These are phyloP conservation scores for Atkinsonella texensis DNA, from an alignment of 2,329 filamentous ascomycete species.

Conservation along the genomic window DNA sequence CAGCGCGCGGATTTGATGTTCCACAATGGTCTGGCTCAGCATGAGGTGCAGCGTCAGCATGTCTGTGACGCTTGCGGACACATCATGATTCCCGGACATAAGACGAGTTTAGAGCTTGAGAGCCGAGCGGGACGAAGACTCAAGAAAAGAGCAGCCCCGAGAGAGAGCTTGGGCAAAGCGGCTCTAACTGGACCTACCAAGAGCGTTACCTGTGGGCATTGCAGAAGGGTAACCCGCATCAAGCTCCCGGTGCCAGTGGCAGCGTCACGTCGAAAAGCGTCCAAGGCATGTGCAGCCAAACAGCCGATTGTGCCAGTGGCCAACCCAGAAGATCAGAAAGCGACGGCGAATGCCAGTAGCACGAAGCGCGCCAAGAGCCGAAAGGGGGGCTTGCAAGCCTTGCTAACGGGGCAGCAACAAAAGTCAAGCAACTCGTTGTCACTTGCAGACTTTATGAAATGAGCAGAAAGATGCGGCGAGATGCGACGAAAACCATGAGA, in stretches of 20 bases:
- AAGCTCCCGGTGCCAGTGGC: constrained; percentile 26
- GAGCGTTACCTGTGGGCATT: constrained; percentile 31
- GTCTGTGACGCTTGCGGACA: constrained; percentile 49
- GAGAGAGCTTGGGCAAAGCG: neutral
- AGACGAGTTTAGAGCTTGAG: constrained; percentile 28
- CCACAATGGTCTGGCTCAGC: constrained; percentile 29
- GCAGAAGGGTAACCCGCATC: constrained; percentile 30
- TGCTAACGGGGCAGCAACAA: constrained; percentile 42
- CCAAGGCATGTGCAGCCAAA: constrained; percentile 8
- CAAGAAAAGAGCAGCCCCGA: constrained; percentile 2
- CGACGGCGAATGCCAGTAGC: constrained; percentile 41
- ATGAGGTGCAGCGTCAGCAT: constrained; percentile 40
- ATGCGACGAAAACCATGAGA: no score
- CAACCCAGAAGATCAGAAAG: constrained; percentile 12
- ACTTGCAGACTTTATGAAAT: constrained; percentile 41
- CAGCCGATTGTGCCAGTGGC: neutral
- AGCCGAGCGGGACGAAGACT: constrained; percentile 1
- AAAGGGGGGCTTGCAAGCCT: constrained; percentile 53
- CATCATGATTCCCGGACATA: constrained; percentile 43
- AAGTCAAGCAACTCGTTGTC: constrained; percentile 32
- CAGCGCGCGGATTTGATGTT: constrained; percentile 37
- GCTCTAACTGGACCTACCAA: constrained; percentile 9
- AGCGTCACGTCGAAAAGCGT: constrained; percentile 14
- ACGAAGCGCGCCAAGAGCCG: constrained; percentile 54
- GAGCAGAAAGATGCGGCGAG: neutral